Percentiles rank a stretch among this genome's conserved stretches.
These are phyloP conservation scores for Ochetophila trinervis DNA, from an alignment of 306 rosid species.

Conservation along the genomic window DNA sequence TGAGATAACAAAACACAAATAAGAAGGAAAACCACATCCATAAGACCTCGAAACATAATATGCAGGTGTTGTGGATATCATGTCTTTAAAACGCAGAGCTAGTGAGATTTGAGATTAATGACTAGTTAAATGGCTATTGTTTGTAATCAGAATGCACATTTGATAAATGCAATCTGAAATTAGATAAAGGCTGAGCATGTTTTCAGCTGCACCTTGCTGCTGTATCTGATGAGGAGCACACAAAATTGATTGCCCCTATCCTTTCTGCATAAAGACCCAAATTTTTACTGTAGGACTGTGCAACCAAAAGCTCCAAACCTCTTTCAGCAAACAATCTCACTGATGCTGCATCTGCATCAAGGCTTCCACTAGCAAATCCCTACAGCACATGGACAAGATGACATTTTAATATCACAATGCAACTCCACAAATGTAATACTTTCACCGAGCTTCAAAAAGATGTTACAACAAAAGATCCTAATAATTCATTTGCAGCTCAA, in stretches of 20 bases:
- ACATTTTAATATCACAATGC: slow-evolving; percentile 11
- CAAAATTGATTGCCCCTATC: slow-evolving; percentile 87
- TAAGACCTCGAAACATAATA: too few relatives aligned
- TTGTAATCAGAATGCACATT: too few relatives aligned
- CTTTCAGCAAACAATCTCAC: slow-evolving; percentile 88
- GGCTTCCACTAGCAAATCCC: slow-evolving; percentile 99
- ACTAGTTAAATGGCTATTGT: too few relatives aligned
- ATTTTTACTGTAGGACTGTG: slow-evolving; percentile 96
- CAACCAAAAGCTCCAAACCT: slow-evolving; percentile 87
- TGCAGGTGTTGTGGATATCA: too few relatives aligned
- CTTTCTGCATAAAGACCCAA: slow-evolving; percentile 99
- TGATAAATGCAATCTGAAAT: not conserved
- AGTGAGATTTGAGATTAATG: too few relatives aligned
- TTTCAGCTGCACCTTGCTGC: slow-evolving; percentile 58
- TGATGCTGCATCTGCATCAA: slow-evolving; percentile 81
- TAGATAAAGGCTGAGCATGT: not conserved
- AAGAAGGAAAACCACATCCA: too few relatives aligned
- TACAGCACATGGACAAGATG: slow-evolving; percentile 24
- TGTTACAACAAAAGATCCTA: not conserved
- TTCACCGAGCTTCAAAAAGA: slow-evolving; percentile 7
- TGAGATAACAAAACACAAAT: too few relatives aligned
- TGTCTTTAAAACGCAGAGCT: too few relatives aligned
- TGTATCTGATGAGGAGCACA: slow-evolving; percentile 80
- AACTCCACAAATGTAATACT: not conserved
- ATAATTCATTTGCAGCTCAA: not conserved